Evolutionary conservation across 495 filamentous ascomycete species (phyloP).

Genomic region (Aspergillus mulundensis): DNA sequence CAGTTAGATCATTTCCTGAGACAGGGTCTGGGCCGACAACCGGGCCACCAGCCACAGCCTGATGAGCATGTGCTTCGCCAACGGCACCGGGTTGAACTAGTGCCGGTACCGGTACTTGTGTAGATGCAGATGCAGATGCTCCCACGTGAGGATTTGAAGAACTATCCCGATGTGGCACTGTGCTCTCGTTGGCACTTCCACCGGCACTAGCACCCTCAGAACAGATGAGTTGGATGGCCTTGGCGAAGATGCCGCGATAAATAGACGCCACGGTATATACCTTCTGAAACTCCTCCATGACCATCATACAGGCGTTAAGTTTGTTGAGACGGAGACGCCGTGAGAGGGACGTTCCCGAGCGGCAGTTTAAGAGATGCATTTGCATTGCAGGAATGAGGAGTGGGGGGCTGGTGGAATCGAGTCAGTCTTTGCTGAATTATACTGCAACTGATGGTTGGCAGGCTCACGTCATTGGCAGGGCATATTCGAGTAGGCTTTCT

Average conservation of each 20-base stretch:
- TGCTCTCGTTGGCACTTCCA: neutral
- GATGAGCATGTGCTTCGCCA: neutral
- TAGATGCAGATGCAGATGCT: neutral
- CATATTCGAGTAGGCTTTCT: slow-evolving; percentile 26
- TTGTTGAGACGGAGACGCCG: slow-evolving; percentile 37
- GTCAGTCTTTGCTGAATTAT: neutral
- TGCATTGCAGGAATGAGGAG: slow-evolving; percentile 40
- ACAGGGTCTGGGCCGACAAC: neutral
- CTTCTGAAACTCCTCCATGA: slow-evolving; percentile 36
- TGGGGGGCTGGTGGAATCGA: slow-evolving; percentile 31
- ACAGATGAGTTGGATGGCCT: slow-evolving; percentile 29
- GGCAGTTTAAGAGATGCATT: slow-evolving; percentile 35
- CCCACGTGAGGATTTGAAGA: no score
- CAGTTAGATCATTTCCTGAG: slow-evolving; percentile 1
- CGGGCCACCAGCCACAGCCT: neutral
- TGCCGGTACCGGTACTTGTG: neutral
- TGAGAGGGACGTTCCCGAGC: slow-evolving; percentile 24
- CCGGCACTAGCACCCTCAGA: slow-evolving; percentile 5
- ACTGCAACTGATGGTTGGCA: neutral
- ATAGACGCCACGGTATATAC: slow-evolving; percentile 33
- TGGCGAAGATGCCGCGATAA: slow-evolving; percentile 30
- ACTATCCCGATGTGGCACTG: no score
- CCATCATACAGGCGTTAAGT: slow-evolving; percentile 39
- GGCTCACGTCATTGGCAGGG: slow-evolving; percentile 34
- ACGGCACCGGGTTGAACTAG: neutral